Percentiles rank a stretch among this genome's conserved stretches.
These are phyloP conservation scores for Discostella pseudostelligera DNA, from an alignment of 108 stramenopile species.

Conservation along the genomic window DNA sequence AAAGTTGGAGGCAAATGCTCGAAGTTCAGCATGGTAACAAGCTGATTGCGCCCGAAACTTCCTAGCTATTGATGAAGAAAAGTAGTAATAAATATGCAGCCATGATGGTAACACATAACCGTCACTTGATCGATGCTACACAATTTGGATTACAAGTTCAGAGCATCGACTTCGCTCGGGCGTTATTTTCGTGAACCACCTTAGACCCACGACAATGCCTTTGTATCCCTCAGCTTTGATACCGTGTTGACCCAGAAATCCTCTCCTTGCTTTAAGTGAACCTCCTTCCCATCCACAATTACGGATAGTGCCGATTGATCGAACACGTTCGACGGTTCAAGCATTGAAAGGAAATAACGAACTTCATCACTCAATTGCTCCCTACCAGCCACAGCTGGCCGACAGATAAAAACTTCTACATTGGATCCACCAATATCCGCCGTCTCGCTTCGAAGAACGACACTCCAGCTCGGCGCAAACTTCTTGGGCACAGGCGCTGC, in stretches of 20 bases:
- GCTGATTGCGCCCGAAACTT: no score
- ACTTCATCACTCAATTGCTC: slow-evolving; percentile 59
- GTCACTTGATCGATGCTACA: no score
- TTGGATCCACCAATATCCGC: slow-evolving; percentile 79
- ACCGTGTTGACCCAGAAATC: slow-evolving; percentile 74
- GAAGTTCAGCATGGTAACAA: slow-evolving; percentile 14
- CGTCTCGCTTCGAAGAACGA: slow-evolving; percentile 60
- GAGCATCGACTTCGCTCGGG: no score
- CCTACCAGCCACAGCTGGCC: slow-evolving; percentile 69
- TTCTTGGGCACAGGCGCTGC: slow-evolving; percentile 74
- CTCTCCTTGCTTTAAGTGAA: slow-evolving; percentile 59
- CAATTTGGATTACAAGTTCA: no score
- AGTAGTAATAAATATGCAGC: no score
- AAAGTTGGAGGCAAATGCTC: slow-evolving; percentile 54
- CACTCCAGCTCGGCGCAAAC: slow-evolving; percentile 69
- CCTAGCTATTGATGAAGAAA: no score
- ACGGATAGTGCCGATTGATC: slow-evolving; percentile 28
- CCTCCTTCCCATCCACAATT: slow-evolving; percentile 59
- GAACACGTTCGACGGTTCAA: slow-evolving; percentile 49
- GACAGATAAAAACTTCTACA: slow-evolving; percentile 71
- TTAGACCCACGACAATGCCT: slow-evolving; percentile 55
- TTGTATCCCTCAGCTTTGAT: slow-evolving; percentile 58
- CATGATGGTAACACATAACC: no score
- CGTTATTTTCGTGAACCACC: no score
- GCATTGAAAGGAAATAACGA: slow-evolving; percentile 59